A percentile compares a stretch with the other conserved stretches of the same genome.
These are phyloP conservation scores for Hypoxylon subgilvum DNA, from an alignment of 495 filamentous ascomycete species.

Conservation along the genomic window DNA sequence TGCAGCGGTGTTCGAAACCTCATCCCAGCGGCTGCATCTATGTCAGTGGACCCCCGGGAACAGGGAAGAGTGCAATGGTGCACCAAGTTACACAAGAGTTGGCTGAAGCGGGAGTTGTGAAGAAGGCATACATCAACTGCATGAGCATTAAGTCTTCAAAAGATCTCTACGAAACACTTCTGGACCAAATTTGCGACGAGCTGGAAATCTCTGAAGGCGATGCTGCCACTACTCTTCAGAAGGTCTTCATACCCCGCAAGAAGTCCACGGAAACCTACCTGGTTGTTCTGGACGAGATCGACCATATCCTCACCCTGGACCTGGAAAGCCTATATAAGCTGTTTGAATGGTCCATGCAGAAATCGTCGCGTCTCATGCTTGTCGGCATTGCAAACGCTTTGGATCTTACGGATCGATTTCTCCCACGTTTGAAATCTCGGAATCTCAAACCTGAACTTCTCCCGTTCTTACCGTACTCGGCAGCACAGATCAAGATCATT, in stretches of 20 bases:
- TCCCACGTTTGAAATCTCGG: conserved; percentile 90
- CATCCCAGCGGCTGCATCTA: conserved; percentile 85
- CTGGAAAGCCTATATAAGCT: conserved; percentile 84
- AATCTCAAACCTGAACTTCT: conserved; percentile 88
- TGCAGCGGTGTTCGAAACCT: conserved; percentile 65
- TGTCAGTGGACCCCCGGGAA: conserved; percentile 93
- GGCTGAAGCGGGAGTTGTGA: conserved; percentile 54
- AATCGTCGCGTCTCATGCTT: conserved; percentile 76
- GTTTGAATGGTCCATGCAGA: conserved; percentile 90
- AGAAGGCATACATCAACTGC: conserved; percentile 86
- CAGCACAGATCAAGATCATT: conserved; percentile 83
- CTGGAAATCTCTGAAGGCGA: conserved; percentile 54
- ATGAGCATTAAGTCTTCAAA: conserved; percentile 87
- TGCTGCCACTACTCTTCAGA: conserved; percentile 64
- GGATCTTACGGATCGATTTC: conserved; percentile 91
- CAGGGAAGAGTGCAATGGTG: conserved; percentile 93
- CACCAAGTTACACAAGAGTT: conserved; percentile 73
- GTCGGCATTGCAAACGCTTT: conserved; percentile 97
- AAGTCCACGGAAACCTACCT: conserved; percentile 66
- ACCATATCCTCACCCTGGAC: conserved; percentile 87
- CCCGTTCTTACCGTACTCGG: conserved; percentile 91
- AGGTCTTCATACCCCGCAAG: conserved; percentile 67
- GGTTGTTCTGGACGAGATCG: conserved; percentile 91
- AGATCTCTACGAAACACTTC: conserved; percentile 78
- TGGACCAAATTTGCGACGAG: conserved; percentile 57